Evolutionary conservation across 2,329 filamentous ascomycete genomes (phyloP), one percentile per base, ranked within the genome.

Genomic region (Colletotrichum agaves): DNA sequence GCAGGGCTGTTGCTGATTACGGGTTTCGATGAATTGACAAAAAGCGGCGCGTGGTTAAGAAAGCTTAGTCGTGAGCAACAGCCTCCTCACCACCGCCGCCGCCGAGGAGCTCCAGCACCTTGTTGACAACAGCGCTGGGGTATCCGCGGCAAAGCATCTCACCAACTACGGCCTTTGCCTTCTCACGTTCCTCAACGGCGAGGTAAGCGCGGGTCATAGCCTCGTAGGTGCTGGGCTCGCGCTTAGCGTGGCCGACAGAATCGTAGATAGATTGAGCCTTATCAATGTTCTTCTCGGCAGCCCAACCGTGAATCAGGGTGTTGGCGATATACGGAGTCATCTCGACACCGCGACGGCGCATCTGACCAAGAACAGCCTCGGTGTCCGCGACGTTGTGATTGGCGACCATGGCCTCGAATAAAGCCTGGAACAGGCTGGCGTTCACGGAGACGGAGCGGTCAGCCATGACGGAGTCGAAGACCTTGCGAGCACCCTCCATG

Each of bases 311-410:
- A 75, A 99, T 98, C 50, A 99, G 86, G 5, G 95, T 97, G 83
- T 99, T 99, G 76, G 96, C 96, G 76, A 99, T 98, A 81, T 99
- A 99, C 0, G 96, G 92, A 2, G 96, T 98, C 84, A 98, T 89
- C 74, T 94, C 91, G 11, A 99, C 90, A 41, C 88, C 82, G 67
- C 88, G 89, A 56, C 82, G 78, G 61, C 84, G 85, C 96, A 99
- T 98, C 72, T 93, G 86, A 21, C 82, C 81, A 17, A 98, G 87
- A 7, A 97, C 80, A 0, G 88, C 79, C 74, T 94, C 90, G 0
- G 93, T 95, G 69, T 91, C 90, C 31, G 85, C 83, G 47, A 98
- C 94, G 69, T 88, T 85, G 79, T 97, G 93, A 80, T 98, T 98
- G 76, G 95, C 95, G 56, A 98, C 96, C 90, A 98, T 95, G 17